phyloP scores from a whole-genome alignment of 2,329 filamentous ascomycete genomes.

The Stromatinia cepivora region DNA sequence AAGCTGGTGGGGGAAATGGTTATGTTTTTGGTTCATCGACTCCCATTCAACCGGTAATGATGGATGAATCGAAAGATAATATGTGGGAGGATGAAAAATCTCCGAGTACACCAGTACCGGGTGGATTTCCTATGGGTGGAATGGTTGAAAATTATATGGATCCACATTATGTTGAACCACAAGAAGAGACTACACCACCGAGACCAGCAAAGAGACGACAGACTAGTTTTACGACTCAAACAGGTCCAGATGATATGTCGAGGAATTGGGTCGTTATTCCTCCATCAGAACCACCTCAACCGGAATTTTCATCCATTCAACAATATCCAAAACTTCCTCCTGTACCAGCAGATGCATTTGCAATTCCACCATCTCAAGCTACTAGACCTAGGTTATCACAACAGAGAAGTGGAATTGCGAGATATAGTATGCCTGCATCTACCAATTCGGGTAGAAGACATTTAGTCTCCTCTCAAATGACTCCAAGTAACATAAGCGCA shows the following conservation, averaged over 20 bases:
- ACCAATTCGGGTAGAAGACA: neutral
- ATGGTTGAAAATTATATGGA: conserved; percentile 43
- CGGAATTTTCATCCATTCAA: neutral
- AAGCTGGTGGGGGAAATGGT: conserved; percentile 76
- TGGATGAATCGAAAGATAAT: conserved; percentile 27
- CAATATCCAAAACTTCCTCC: conserved; percentile 15
- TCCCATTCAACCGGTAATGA: neutral
- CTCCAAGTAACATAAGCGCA: conserved; percentile 5
- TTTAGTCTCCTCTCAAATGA: neutral
- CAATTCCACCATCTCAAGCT: conserved; percentile 10
- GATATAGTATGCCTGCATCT: conserved; percentile 36
- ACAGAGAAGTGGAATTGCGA: conserved; percentile 25
- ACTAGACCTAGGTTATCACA: conserved; percentile 14
- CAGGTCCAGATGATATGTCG: conserved; percentile 54
- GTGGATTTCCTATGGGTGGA: neutral
- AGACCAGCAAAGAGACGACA: conserved; percentile 50
- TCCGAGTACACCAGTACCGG: conserved; percentile 6
- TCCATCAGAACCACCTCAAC: conserved; percentile 12
- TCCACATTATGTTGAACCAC: conserved; percentile 36
- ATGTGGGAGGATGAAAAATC: conserved; percentile 30
- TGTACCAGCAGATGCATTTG: conserved; percentile 26
- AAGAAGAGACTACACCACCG: conserved; percentile 42
- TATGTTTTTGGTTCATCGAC: conserved; percentile 47
- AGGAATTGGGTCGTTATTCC: conserved; percentile 71
- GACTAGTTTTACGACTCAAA: conserved; percentile 44